phyloP scores from a whole-genome alignment of 495 filamentous ascomycete species.

The Penicillium paradoxum region DNA sequence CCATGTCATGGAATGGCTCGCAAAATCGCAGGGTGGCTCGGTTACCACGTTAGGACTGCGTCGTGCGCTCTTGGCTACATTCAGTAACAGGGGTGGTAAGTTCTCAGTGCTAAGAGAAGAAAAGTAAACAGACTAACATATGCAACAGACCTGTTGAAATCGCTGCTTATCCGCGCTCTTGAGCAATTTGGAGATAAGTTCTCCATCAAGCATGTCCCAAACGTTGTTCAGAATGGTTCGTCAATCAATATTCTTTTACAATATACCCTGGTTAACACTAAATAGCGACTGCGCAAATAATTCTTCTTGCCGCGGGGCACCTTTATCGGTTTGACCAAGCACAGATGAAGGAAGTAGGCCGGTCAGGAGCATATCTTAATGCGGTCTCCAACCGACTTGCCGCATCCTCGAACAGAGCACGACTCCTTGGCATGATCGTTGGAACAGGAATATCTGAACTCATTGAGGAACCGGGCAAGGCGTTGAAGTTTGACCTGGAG shows the following conservation, averaged over 20 bases:
- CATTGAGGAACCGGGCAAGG: constrained; percentile 67
- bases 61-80: constrained; percentile 59
- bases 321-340: constrained; percentile 57
- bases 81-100: constrained; percentile 51
- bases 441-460: constrained; percentile 77
- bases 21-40: constrained; percentile 45
- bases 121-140: constrained; percentile 15
- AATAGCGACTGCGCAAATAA: constrained; percentile 68
- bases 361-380: constrained; percentile 67
- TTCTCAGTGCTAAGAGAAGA: background rate
- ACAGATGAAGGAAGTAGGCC: constrained; percentile 57
- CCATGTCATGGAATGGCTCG: constrained; percentile 65
- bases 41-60: constrained; percentile 61
- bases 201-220: constrained; percentile 77
- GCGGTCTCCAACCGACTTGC: constrained; percentile 83
- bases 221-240: constrained; percentile 80
- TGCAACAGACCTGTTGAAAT: constrained; percentile 45
- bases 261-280: background rate
- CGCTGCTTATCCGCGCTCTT: constrained; percentile 61
- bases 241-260: background rate
- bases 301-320: constrained; percentile 75
- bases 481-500: constrained; percentile 78
- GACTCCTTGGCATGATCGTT: constrained; percentile 86
- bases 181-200: constrained; percentile 77
- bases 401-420: constrained; percentile 64